Evolutionary conservation across 306 rosid genomes (phyloP).

Genomic region (Cucurbita maxima): DNA sequence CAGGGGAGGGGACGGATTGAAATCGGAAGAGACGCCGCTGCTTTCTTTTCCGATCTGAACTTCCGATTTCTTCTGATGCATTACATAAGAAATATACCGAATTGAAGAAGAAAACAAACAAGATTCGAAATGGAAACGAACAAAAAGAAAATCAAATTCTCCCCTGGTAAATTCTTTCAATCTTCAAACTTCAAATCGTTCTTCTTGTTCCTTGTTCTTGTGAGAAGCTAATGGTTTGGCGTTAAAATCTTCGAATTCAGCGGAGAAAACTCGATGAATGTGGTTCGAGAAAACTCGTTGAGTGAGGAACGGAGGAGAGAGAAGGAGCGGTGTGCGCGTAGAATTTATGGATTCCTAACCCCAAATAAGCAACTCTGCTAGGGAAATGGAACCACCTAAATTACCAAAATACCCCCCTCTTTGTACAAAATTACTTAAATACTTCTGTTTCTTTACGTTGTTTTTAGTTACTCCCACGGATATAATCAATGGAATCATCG

Average conservation of each 20-base stretch:
- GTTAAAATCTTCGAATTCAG: constrained; percentile 7
- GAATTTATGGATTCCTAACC: constrained; percentile 2
- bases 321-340: not conserved
- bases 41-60: constrained; percentile 99
- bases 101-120: not conserved
- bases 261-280: constrained; percentile 1
- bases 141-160: not conserved
- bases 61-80: constrained; percentile 99
- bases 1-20: constrained; percentile 61
- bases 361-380: not conserved
- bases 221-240: not conserved
- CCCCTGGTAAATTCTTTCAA: not conserved
- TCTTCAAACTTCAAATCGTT: not conserved
- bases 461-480: too few species aligned
- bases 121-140: not conserved
- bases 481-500: not conserved
- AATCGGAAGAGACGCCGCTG: constrained; percentile 99
- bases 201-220: not conserved
- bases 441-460: too few species aligned
- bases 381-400: not conserved
- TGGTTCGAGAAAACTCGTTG: not conserved
- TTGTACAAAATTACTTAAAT: not conserved
- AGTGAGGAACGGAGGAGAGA: constrained; percentile 4
- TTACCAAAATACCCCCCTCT: not conserved
- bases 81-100: constrained; percentile 15